A percentile compares a stretch with the other conserved stretches of the same genome.
Evolutionary conservation across 1,139 yeast species (phyloP).

Genomic region (Nadsonia commutata): DNA sequence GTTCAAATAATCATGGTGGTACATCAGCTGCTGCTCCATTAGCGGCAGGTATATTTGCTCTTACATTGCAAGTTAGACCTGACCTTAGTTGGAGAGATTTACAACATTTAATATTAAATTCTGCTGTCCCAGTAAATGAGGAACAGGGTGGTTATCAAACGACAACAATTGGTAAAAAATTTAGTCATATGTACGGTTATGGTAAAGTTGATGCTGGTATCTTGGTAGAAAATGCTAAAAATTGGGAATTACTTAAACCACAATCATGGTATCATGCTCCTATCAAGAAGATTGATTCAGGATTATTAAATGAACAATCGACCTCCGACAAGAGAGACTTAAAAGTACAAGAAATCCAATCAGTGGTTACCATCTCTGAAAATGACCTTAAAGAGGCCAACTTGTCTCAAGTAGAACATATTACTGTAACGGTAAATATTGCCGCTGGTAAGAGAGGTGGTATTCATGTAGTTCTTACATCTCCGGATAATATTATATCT

Average conservation of each 20-base stretch:
- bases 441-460: conserved; percentile 55
- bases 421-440: conserved; percentile 66
- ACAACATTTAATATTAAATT: conserved; percentile 65
- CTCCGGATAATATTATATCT: conserved; percentile 67
- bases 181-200: conserved; percentile 81
- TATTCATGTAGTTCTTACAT: conserved; percentile 46
- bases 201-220: conserved; percentile 79
- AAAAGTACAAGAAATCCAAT: conserved; percentile 22
- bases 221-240: conserved; percentile 58
- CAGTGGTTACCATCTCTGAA: conserved; percentile 33
- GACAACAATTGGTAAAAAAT: conserved; percentile 41
- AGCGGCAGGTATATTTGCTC: conserved; percentile 86
- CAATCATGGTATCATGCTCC: conserved; percentile 69
- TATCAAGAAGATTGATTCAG: conserved; percentile 20
- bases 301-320: neutral
- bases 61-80: conserved; percentile 72
- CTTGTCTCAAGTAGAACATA: conserved; percentile 67
- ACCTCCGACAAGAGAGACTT: conserved; percentile 13
- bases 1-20: conserved; percentile 77
- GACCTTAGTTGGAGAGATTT: conserved; percentile 90
- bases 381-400: conserved; percentile 41
- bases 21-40: conserved; percentile 98
- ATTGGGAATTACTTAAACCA: conserved; percentile 79
- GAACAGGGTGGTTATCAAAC: conserved; percentile 58
- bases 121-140: conserved; percentile 54